Percentiles rank a stretch among this genome's conserved stretches.
Evolutionary conservation across 2,329 filamentous ascomycete species (phyloP).

Genomic region (Diplodia scrobiculata): DNA sequence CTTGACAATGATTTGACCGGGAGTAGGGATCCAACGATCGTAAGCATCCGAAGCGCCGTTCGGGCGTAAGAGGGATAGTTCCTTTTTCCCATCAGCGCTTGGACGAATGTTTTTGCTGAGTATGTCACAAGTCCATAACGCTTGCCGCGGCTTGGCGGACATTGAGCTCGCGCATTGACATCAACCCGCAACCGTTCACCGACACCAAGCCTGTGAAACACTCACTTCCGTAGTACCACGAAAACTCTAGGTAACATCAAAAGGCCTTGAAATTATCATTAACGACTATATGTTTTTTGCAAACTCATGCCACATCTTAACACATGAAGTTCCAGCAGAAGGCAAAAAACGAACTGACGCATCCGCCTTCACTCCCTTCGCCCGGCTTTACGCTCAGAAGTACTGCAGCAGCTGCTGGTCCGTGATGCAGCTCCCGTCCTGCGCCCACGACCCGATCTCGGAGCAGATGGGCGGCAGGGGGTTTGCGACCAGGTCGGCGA

Average conservation of each 20-base stretch:
- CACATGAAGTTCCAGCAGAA: not conserved
- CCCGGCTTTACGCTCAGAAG: not conserved
- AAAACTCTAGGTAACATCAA: not conserved
- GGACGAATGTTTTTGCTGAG: too few relatives aligned
- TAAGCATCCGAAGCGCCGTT: too few relatives aligned
- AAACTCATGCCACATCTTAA: not conserved
- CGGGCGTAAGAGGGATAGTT: too few relatives aligned
- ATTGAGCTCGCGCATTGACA: too few relatives aligned
- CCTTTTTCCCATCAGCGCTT: too few relatives aligned
- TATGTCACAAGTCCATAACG: too few relatives aligned
- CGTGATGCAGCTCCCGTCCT: slow-evolving; percentile 14
- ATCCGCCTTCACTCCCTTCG: not conserved
- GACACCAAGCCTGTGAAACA: too few relatives aligned
- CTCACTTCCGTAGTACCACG: too few relatives aligned
- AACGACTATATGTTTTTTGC: not conserved
- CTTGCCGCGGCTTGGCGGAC: too few relatives aligned
- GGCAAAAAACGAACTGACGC: not conserved
- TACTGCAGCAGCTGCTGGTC: slow-evolving; percentile 5
- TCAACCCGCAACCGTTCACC: too few relatives aligned
- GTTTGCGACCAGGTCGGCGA: slow-evolving; percentile 36
- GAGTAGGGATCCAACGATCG: too few relatives aligned
- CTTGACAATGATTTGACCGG: too few relatives aligned
- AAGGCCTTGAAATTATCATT: not conserved
- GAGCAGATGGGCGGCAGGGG: slow-evolving; percentile 26
- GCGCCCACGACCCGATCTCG: not conserved